Evolutionary conservation across 1,139 yeast species (phyloP).

Genomic region (Geotrichum reessii): DNA sequence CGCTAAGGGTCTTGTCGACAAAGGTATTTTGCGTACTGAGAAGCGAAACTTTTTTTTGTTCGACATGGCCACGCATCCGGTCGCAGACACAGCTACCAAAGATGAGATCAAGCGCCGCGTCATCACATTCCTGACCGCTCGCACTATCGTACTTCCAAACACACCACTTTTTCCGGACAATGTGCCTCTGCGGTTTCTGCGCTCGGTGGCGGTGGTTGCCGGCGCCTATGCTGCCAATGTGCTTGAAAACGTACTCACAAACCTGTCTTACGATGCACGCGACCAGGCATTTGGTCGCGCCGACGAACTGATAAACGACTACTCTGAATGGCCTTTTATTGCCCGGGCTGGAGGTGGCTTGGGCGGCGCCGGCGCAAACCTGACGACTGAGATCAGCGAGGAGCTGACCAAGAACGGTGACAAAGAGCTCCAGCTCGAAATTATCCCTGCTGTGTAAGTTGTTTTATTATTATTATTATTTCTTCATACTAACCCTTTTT

Average conservation of each 20-base stretch:
- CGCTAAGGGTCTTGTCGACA: conserved; percentile 95
- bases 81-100: conserved; percentile 80
- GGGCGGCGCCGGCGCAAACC: conserved; percentile 67
- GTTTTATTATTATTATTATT: conserved; percentile 27
- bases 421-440: conserved; percentile 71
- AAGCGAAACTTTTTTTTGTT: conserved; percentile 88
- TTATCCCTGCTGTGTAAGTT: conserved; percentile 75
- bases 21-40: conserved; percentile 94
- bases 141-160: conserved; percentile 50
- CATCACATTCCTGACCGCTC: conserved; percentile 59
- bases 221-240: conserved; percentile 96
- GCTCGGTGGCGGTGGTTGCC: conserved; percentile 77
- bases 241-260: conserved; percentile 77
- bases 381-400: conserved; percentile 58
- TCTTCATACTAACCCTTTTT: conserved; percentile 42
- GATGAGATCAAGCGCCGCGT: conserved; percentile 69
- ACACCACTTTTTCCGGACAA: conserved; percentile 62
- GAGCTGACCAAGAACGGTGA: conserved; percentile 57
- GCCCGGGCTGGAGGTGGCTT: conserved; percentile 45
- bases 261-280: conserved; percentile 78
- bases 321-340: conserved; percentile 80
- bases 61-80: conserved; percentile 98
- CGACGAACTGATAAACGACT: conserved; percentile 79
- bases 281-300: conserved; percentile 92
- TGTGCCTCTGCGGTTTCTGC: conserved; percentile 62